Base-by-base conservation (phyloP, 2,329 filamentous ascomycete species). In the Coniella vitis region DNA sequence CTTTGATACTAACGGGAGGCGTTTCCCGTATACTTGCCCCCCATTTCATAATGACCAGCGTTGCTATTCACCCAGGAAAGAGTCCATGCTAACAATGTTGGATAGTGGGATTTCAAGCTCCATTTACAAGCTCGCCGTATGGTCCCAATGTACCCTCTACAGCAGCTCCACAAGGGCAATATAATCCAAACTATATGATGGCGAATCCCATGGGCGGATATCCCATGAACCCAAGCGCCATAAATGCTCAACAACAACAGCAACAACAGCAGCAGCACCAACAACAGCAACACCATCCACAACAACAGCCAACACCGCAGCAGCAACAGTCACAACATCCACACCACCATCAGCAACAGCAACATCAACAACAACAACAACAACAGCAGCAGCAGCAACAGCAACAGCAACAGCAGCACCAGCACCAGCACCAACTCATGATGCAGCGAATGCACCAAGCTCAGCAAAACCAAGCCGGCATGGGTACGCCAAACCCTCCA, bases 61-160 rank as follows among this genome's bases (percentile, higher is more conserved):
- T 8, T 25, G 20, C n/a, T 41, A 12, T n/a, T 31, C 10, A 17
- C 17, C n/a, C 10, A 3, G n/a, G n/a, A 21, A n/a, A 39, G 21
- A 19, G 13, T 16, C 21, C 29, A 16, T 20, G 46, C 51, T 53
- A 48, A 53, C 40, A 31, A 29, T 5, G 29, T n/a, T 14, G 8
- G 51, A 51, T 62, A 79, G 78, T 81, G 71, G 64, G 75, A 57
- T 81, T 75, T 55, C 80, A 79, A 55, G 68, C 77, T 36, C 77
- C 79, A 45, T 83, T 78, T 56, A 73, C 76, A 20, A 71, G 68
- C 58, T 73, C 75, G 32, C 74, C 78, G 4, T 83, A 82, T 59
- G 76, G 75, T 53, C 65, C 73, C 57, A 70, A 73, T 56, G 66
- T 77, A 59, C 69, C 74, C 17, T 68, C 70, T 42, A 68, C 75